Conservation (phyloP, 2,329 filamentous ascomycete genomes). For the Alternaria longipes region DNA sequence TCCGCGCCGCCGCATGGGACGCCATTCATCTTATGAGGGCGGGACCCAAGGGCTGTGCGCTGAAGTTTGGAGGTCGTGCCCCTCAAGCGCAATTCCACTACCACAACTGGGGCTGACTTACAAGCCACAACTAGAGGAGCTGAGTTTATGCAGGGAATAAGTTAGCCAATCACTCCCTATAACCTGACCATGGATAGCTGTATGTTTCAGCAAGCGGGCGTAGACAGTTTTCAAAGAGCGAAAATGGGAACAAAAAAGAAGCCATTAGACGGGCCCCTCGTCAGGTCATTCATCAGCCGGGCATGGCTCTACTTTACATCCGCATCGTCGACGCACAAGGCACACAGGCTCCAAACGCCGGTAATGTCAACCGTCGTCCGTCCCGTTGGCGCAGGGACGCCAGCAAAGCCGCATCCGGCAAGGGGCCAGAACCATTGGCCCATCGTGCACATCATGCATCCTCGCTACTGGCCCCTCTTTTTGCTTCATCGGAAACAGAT, state of each 20-base stretch:
- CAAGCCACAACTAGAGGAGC: slow-evolving; percentile 40
- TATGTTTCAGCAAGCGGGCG: slow-evolving; percentile 2
- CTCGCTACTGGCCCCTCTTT: slow-evolving; percentile 23
- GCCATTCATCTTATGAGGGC: slow-evolving; percentile 30
- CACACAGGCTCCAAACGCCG: slow-evolving; percentile 21
- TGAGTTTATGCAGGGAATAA: slow-evolving; percentile 26
- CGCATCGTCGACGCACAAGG: slow-evolving; percentile 32
- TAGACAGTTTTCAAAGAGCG: background rate
- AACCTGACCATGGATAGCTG: slow-evolving; percentile 7
- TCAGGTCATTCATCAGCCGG: slow-evolving; percentile 13
- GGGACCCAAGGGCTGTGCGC: slow-evolving; percentile 31
- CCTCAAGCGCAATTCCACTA: slow-evolving; percentile 23
- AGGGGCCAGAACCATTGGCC: slow-evolving; percentile 24
- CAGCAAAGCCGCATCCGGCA: slow-evolving; percentile 24
- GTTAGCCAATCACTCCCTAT: slow-evolving; percentile 14
- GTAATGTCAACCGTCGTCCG: slow-evolving; percentile 25
- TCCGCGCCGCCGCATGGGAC: slow-evolving; percentile 21
- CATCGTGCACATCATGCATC: slow-evolving; percentile 21
- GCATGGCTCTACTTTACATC: slow-evolving; percentile 16
- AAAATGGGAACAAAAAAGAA: background rate
- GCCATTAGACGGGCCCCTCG: slow-evolving; percentile 6
- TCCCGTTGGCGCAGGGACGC: slow-evolving; percentile 25
- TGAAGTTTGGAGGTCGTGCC: slow-evolving; percentile 30
- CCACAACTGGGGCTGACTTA: slow-evolving; percentile 30
- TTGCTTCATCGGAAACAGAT: slow-evolving; percentile 21